phyloP scores from a whole-genome alignment of 305 asterid species.

The Rubia balearica region DNA sequence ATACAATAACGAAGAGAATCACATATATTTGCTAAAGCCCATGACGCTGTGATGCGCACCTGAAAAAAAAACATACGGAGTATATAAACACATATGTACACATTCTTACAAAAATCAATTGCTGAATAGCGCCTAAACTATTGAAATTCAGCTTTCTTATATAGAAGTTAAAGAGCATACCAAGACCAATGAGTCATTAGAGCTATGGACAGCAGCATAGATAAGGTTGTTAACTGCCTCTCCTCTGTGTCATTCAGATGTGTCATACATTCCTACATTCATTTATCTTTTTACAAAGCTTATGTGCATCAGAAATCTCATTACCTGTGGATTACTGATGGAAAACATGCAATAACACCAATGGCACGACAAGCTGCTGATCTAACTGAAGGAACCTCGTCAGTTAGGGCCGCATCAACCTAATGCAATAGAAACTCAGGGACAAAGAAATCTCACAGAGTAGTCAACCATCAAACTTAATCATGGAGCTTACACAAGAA shows the following conservation, averaged over 20 bases:
- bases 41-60: conserved; percentile 93
- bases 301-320: conserved; percentile 11
- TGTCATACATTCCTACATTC: conserved; percentile 9
- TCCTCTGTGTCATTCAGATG: conserved; percentile 33
- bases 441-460: neutral
- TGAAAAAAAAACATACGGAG: conserved; percentile 30
- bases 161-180: conserved; percentile 34
- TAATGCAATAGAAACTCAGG: conserved; percentile 22
- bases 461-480: neutral
- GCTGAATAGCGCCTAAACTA: neutral
- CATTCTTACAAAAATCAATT: neutral
- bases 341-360: conserved; percentile 87
- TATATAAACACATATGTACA: conserved; percentile 3
- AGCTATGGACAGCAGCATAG: conserved; percentile 51
- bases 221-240: conserved; percentile 66
- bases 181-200: conserved; percentile 56
- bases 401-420: conserved; percentile 61
- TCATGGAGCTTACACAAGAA: conserved; percentile 53
- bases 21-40: conserved; percentile 94
- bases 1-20: conserved; percentile 39
- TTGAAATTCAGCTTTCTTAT: conserved; percentile 1
- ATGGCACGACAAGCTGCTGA: conserved; percentile 96
- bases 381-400: conserved; percentile 76
- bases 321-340: conserved; percentile 69
- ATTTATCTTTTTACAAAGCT: conserved; percentile 10